These are phyloP conservation scores for Mayamaea pseudoterrestris DNA, from an alignment of 108 stramenopile species.

Conservation along the genomic window DNA sequence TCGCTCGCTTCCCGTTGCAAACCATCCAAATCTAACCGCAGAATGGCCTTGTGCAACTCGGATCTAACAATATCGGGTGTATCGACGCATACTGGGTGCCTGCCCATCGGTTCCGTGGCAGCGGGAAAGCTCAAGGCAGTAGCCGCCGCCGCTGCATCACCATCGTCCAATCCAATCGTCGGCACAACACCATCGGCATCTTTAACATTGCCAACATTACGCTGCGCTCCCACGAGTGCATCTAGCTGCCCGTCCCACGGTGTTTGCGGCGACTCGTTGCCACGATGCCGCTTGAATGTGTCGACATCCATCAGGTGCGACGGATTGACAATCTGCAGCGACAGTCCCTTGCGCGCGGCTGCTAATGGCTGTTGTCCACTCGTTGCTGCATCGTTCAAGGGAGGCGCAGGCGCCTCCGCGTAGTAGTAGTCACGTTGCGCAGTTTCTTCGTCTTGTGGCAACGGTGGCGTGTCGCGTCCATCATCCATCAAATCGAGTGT, in stretches of 20 bases:
- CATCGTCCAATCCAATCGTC: neutral
- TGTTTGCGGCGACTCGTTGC: constrained; percentile 50
- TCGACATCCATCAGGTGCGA: constrained; percentile 44
- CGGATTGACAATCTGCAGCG: constrained; percentile 82
- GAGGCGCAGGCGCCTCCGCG: neutral
- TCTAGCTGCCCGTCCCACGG: constrained; percentile 81
- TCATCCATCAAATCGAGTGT: constrained; percentile 20
- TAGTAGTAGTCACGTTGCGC: neutral
- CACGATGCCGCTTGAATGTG: constrained; percentile 24
- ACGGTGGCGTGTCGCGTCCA: neutral
- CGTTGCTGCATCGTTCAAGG: constrained; percentile 7
- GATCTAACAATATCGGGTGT: constrained; percentile 22
- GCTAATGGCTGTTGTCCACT: constrained; percentile 15
- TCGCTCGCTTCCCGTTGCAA: constrained; percentile 13
- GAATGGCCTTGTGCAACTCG: constrained; percentile 54
- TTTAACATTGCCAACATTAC: constrained; percentile 3
- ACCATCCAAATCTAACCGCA: constrained; percentile 42
- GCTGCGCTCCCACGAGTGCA: constrained; percentile 29
- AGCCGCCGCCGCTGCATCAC: neutral
- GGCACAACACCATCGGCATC: constrained; percentile 1
- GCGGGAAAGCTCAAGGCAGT: neutral
- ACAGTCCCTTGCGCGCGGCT: constrained; percentile 34
- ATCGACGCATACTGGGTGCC: constrained; percentile 25
- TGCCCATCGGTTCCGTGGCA: neutral
- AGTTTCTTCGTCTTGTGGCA: constrained; percentile 6